phyloP scores from a whole-genome alignment of 805 yeast genomes.

The Monosporozyma solicola region DNA sequence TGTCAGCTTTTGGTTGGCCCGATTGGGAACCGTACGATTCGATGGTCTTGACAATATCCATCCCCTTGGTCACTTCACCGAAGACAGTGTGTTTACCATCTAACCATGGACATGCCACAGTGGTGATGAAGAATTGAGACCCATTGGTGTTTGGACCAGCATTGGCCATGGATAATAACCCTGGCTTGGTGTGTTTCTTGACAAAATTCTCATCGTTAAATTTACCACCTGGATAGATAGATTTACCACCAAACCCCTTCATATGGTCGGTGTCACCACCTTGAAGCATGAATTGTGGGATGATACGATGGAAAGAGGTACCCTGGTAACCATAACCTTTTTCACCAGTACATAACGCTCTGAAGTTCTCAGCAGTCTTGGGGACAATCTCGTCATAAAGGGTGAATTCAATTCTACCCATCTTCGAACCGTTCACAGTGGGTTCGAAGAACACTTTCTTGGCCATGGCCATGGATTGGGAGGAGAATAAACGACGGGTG shows the following conservation, averaged over 20 bases:
- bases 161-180: conserved; percentile 85
- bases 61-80: conserved; percentile 66
- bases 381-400: conserved; percentile 42
- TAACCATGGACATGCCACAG: conserved; percentile 69
- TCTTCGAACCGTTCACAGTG: conserved; percentile 42
- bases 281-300: conserved; percentile 94
- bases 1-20: conserved; percentile 58
- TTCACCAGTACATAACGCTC: conserved; percentile 83
- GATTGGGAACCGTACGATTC: conserved; percentile 57
- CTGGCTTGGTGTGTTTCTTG: conserved; percentile 69
- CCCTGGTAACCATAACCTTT: conserved; percentile 78
- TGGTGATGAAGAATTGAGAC: conserved; percentile 82
- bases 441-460: conserved; percentile 52
- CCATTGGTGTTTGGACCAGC: conserved; percentile 92
- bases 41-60: conserved; percentile 47
- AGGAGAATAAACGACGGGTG: conserved; percentile 40
- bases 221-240: conserved; percentile 60
- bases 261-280: conserved; percentile 85
- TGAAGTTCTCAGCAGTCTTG: conserved; percentile 73
- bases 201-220: conserved; percentile 54
- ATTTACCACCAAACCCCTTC: conserved; percentile 90
- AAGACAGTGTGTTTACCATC: conserved; percentile 74
- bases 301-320: conserved; percentile 87
- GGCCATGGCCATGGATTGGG: conserved; percentile 37
- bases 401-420: conserved; percentile 30